Evolutionary conservation across 257 asterid genomes (phyloP).

Genomic region (Lithospermum erythrorhizon): DNA sequence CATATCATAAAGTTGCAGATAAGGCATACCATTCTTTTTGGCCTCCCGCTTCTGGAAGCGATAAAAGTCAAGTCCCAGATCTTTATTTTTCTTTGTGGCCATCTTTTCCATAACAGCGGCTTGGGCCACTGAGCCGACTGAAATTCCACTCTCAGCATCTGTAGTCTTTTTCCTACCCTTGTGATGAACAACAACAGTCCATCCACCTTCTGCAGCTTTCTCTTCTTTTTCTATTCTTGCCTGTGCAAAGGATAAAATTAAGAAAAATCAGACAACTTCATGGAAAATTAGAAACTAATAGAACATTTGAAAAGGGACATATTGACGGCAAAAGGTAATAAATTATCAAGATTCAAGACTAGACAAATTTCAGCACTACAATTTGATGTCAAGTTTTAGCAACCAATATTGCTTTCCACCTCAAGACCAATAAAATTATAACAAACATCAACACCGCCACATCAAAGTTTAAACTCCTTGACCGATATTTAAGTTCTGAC

Average conservation of each 20-base stretch:
- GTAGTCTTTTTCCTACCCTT: slow-evolving; percentile 90
- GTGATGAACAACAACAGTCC: slow-evolving; percentile 90
- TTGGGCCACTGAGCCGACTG: slow-evolving; percentile 83
- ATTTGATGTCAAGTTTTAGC: too few relatives aligned
- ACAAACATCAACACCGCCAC: not conserved
- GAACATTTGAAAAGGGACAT: not conserved
- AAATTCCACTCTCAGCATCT: slow-evolving; percentile 71
- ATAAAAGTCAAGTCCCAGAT: slow-evolving; percentile 63
- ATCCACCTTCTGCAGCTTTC: slow-evolving; percentile 83
- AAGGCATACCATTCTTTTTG: slow-evolving; percentile 54
- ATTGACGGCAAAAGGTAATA: not conserved
- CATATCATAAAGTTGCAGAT: not conserved
- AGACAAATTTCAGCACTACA: too few relatives aligned
- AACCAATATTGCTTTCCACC: not conserved
- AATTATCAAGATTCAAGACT: not conserved
- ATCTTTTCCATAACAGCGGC: slow-evolving; percentile 70
- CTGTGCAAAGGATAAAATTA: slow-evolving; percentile 28
- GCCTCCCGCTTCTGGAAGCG: slow-evolving; percentile 87
- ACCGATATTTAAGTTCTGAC: not conserved
- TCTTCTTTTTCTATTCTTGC: slow-evolving; percentile 68
- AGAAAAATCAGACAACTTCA: slow-evolving; percentile 7
- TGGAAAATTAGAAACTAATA: slow-evolving; percentile 1
- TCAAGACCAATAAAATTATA: not conserved
- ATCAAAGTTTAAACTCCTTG: not conserved
- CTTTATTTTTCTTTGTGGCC: slow-evolving; percentile 60